Evolutionary conservation across 306 rosid species (phyloP), one percentile per base, ranked within the genome.

Genomic region (Gleditsia sinensis): DNA sequence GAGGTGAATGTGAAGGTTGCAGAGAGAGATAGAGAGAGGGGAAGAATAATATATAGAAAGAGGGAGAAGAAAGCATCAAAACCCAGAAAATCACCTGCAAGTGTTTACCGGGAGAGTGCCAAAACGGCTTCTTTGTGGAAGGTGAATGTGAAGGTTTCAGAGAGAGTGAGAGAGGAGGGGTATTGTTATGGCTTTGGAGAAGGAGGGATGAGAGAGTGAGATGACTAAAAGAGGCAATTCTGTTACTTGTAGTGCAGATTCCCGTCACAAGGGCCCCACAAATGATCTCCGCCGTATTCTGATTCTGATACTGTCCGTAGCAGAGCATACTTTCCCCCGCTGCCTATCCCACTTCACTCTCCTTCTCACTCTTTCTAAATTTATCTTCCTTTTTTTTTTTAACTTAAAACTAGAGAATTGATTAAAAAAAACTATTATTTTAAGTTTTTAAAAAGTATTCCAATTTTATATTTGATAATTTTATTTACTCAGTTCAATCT

Each of bases 231-330:
- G 80, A 71, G 20, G 45, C 13, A 32, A 36, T 61, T 71, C 70
- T 46, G 81, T 81, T 81, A 55, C 71, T 36, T 36, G 46, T 5
- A 45, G 59, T 56, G 67, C 43, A 32, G 51, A 71, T 39, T 57
- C 61, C 30, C 32, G 10, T 49, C 71, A 71, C 2, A 58, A 21
- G 76, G 82, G 25, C 72, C 82, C 82, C 33, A 81, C 72, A 3
- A 55, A 58, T 70, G 64, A 70, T 75, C 58, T 62, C 36, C 14
- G 69, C 57, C 11, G 39, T 60, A 32, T 37, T 75, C 23, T n/a
- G 23, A 58, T 58, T 69, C 72, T 24, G 50, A 60, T 60, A 25
- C 45, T 42, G 19, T 19, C 50, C 24, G 13, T 30, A 24, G 39
- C 64, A 34, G 2, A 34, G 2, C 74, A 20, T 39, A 7, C 17